These are phyloP conservation scores for Trametes sp. DNA, from an alignment of 1,284 basidiomycete species.

Conservation along the genomic window DNA sequence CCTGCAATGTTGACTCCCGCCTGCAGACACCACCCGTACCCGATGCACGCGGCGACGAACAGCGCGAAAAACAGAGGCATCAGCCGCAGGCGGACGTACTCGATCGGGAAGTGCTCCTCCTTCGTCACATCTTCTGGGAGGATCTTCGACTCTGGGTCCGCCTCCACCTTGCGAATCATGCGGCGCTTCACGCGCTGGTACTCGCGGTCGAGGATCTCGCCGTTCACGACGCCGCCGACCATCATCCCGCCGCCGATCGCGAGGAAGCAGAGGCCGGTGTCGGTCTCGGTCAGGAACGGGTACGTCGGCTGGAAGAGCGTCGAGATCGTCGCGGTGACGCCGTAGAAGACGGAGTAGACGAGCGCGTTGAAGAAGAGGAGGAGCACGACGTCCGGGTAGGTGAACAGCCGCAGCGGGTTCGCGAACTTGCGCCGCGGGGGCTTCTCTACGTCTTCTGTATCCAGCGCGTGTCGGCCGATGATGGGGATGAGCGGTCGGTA, in stretches of 20 bases:
- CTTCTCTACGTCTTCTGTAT: constrained; percentile 32
- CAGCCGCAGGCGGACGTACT: constrained; percentile 58
- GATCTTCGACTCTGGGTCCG: constrained; percentile 37
- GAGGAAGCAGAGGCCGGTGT: constrained; percentile 76
- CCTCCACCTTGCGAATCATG: constrained; percentile 30
- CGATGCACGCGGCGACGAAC: constrained; percentile 52
- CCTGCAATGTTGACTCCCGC: constrained; percentile 56
- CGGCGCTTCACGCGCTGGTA: constrained; percentile 53
- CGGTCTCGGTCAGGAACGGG: constrained; percentile 65
- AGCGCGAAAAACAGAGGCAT: constrained; percentile 52
- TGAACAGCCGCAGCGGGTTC: constrained; percentile 69
- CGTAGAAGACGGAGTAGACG: constrained; percentile 68
- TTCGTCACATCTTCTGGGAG: constrained; percentile 37
- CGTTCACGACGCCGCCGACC: constrained; percentile 55
- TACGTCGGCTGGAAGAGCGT: constrained; percentile 66
- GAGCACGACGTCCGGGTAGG: constrained; percentile 66
- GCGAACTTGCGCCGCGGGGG: constrained; percentile 47
- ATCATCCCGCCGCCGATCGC: constrained; percentile 67
- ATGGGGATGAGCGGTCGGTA: constrained; percentile 64
- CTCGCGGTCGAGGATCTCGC: constrained; percentile 64
- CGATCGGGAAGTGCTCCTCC: constrained; percentile 61
- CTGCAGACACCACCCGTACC: constrained; percentile 74
- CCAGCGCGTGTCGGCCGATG: constrained; percentile 48
- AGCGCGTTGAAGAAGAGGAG: constrained; percentile 68
- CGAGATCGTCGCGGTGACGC: constrained; percentile 70